Conservation (phyloP, 164 flowering plant species). For the Berberis vulgaris region DNA sequence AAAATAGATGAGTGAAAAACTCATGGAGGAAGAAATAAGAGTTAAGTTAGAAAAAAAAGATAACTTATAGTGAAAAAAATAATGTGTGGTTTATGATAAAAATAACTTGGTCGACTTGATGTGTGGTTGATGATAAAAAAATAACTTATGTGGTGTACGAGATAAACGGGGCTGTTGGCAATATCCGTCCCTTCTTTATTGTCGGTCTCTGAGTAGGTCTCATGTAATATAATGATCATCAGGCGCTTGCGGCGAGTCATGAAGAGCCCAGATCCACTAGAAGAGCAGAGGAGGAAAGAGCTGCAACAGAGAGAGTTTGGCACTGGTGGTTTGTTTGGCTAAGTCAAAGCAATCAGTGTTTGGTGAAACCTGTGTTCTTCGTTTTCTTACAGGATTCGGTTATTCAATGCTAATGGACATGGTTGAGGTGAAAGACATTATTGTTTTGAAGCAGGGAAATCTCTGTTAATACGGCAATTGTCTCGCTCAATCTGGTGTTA, state of each 20-base stretch:
- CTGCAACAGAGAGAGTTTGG: conserved; percentile 64
- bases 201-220: background rate
- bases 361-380: conserved; percentile 11
- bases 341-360: conserved; percentile 5
- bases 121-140: too few relatives aligned
- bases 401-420: conserved; percentile 1
- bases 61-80: too few relatives aligned
- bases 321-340: conserved; percentile 65
- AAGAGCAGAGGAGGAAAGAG: conserved; percentile 81
- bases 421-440: conserved; percentile 45
- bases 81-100: too few relatives aligned
- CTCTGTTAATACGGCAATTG: conserved; percentile 32
- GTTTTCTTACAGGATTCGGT: background rate
- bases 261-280: conserved; percentile 97
- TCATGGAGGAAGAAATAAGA: too few relatives aligned
- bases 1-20: too few relatives aligned
- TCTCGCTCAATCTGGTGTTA: conserved; percentile 56
- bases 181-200: too few relatives aligned
- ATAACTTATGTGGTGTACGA: too few relatives aligned
- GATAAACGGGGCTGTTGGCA: too few relatives aligned
- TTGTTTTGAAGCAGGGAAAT: conserved; percentile 30
- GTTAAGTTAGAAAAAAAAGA: too few relatives aligned
- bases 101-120: too few relatives aligned
- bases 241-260: conserved; percentile 63
- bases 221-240: conserved; percentile 5